Conservation (phyloP, 1,284 basidiomycete genomes). For the Apiotrichum sp. region DNA sequence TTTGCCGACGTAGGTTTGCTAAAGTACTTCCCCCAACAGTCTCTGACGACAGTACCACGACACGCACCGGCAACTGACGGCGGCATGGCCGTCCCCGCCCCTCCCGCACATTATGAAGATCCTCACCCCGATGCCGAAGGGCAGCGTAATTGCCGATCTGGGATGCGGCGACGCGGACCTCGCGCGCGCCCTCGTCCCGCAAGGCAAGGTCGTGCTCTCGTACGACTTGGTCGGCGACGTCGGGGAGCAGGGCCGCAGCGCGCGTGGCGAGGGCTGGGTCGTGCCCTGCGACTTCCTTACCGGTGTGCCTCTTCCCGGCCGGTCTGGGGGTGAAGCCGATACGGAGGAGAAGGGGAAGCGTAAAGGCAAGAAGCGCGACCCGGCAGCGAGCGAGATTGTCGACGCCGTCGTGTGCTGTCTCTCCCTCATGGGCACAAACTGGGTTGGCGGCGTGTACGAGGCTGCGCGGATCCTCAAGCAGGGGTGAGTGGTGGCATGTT, state of each 20-base stretch:
- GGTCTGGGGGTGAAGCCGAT: constrained; percentile 49
- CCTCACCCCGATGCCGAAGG: constrained; percentile 55
- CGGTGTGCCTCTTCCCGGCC: constrained; percentile 72
- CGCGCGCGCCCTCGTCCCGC: constrained; percentile 64
- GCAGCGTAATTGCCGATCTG: constrained; percentile 79
- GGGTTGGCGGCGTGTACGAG: constrained; percentile 83
- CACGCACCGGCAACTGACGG: constrained; percentile 82
- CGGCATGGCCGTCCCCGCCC: constrained; percentile 85
- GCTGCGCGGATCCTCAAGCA: constrained; percentile 76
- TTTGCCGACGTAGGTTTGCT: constrained; percentile 64
- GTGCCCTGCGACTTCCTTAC: constrained; percentile 72
- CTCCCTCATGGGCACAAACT: constrained; percentile 95
- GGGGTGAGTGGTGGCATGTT: constrained; percentile 55
- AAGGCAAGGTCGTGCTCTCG: constrained; percentile 65
- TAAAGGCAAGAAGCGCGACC: constrained; percentile 9
- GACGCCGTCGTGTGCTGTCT: constrained; percentile 91
- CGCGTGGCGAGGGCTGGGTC: constrained; percentile 53
- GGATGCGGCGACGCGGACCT: constrained; percentile 93
- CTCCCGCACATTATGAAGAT: constrained; percentile 66
- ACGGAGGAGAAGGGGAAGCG: constrained; percentile 9
- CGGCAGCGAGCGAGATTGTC: constrained; percentile 54
- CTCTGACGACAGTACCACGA: constrained; percentile 65
- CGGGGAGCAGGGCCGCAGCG: constrained; percentile 3
- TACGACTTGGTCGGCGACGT: constrained; percentile 72
- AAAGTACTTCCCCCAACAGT: not conserved